phyloP scores from a whole-genome alignment of 1,284 basidiomycete species.

The Sutorius eximius region DNA sequence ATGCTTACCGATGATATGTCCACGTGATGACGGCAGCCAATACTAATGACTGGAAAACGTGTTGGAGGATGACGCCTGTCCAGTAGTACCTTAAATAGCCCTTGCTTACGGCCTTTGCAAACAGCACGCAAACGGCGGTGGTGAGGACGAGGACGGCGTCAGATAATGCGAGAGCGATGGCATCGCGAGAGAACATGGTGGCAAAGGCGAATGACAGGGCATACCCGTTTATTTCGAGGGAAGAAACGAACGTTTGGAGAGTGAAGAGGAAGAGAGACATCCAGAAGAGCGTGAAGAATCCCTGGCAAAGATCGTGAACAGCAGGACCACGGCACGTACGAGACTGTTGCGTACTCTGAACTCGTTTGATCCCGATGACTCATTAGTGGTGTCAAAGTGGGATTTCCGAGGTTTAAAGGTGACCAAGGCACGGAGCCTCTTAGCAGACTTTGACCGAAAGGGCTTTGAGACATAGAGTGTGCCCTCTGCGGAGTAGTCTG shows the following conservation, averaged over 20 bases:
- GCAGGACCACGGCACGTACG: neutral
- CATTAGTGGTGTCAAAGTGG: slow-evolving; percentile 81
- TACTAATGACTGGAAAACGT: slow-evolving; percentile 71
- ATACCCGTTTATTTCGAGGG: slow-evolving; percentile 76
- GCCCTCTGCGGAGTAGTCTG: slow-evolving; percentile 58
- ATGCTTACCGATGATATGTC: slow-evolving; percentile 72
- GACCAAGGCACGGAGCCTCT: slow-evolving; percentile 73
- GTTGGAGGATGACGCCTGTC: slow-evolving; percentile 75
- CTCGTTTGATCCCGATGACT: slow-evolving; percentile 71
- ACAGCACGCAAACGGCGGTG: slow-evolving; percentile 81
- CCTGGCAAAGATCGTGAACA: slow-evolving; percentile 43
- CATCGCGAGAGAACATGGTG: slow-evolving; percentile 86
- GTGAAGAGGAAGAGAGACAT: slow-evolving; percentile 82
- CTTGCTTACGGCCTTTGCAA: slow-evolving; percentile 73
- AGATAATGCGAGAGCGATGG: slow-evolving; percentile 77
- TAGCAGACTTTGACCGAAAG: slow-evolving; percentile 62
- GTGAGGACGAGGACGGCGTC: slow-evolving; percentile 80
- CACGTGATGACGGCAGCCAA: slow-evolving; percentile 74
- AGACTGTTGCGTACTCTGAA: slow-evolving; percentile 69
- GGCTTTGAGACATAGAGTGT: slow-evolving; percentile 75
- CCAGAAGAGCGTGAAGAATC: slow-evolving; percentile 94
- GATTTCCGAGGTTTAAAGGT: slow-evolving; percentile 85
- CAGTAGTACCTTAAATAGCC: slow-evolving; percentile 81
- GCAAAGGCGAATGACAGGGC: slow-evolving; percentile 84
- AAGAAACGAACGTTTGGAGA: slow-evolving; percentile 73